These are phyloP conservation scores for Guillardia theta DNA, from an alignment of 78 protist species.

Conservation along the genomic window DNA sequence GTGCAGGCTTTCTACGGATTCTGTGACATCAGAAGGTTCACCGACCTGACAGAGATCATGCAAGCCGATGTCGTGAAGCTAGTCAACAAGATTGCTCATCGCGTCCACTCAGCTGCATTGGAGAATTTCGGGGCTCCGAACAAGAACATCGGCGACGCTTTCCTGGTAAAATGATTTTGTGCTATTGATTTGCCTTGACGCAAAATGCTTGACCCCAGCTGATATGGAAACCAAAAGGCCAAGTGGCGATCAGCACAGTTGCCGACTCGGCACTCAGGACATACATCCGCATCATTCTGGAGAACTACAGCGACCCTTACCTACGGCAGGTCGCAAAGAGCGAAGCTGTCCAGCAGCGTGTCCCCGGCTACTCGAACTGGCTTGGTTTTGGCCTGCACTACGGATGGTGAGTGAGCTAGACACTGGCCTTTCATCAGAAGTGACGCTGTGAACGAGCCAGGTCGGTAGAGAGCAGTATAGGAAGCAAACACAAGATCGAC, in stretches of 20 bases:
- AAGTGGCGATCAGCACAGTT: not conserved
- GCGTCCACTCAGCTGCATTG: not conserved
- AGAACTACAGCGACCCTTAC: not conserved
- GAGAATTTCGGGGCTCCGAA: not conserved
- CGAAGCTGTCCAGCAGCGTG: not conserved
- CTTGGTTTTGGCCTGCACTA: slow-evolving; percentile 38
- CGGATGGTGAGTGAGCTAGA: too few relatives aligned
- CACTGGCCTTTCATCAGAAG: too few relatives aligned
- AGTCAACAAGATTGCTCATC: not conserved
- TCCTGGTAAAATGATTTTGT: too few relatives aligned
- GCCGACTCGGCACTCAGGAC: not conserved
- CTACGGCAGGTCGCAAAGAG: not conserved
- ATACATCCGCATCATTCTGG: not conserved
- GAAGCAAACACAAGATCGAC: not conserved
- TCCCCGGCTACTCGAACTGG: not conserved
- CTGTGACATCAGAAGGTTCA: slow-evolving; percentile 40
- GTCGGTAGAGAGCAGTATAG: slow-evolving; percentile 32
- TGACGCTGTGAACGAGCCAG: too few relatives aligned
- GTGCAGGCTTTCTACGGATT: not conserved
- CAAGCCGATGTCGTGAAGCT: not conserved
- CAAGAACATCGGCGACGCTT: slow-evolving; percentile 49
- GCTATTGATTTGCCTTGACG: too few relatives aligned
- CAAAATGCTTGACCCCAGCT: not conserved
- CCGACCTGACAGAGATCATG: slow-evolving; percentile 15
- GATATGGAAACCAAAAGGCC: not conserved